phyloP scores from a whole-genome alignment of 139 green algal genomes.

The Coccomyxa sp. region DNA sequence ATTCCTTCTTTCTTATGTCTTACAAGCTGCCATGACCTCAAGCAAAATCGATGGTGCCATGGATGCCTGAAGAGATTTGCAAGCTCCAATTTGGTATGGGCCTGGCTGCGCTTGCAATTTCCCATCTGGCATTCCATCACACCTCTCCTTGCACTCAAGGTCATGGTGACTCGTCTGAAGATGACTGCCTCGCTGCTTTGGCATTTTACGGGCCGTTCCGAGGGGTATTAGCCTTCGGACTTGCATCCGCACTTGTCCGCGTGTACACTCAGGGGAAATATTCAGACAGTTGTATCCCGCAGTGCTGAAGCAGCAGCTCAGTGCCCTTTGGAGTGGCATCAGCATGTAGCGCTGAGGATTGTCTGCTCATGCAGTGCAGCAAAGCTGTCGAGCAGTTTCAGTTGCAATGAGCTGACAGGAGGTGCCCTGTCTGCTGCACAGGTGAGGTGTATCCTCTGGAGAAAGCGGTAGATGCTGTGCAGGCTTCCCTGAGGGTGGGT shows the following conservation, averaged over 20 bases:
- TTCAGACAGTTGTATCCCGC: neutral
- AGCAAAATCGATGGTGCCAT: neutral
- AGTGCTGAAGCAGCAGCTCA: too few species aligned
- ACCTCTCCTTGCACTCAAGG: neutral
- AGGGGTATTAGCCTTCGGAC: too few species aligned
- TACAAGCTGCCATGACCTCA: neutral
- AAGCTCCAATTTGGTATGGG: neutral
- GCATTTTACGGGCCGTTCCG: too few species aligned
- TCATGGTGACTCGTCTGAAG: neutral
- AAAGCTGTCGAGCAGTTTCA: neutral
- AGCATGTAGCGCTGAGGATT: too few species aligned
- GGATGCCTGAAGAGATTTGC: neutral
- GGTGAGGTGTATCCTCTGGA: slow-evolving; percentile 28
- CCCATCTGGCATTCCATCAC: neutral
- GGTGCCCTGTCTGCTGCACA: neutral
- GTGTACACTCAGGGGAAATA: neutral
- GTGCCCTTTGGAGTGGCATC: neutral
- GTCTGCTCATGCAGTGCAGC: neutral
- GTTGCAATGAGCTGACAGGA: too few species aligned
- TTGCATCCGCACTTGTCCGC: too few species aligned
- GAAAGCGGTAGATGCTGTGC: slow-evolving; percentile 14
- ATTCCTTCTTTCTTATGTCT: neutral
- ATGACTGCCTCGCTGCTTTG: too few species aligned
- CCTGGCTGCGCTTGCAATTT: neutral
- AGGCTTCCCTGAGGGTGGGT: neutral